phyloP scores from a whole-genome alignment of 129 eudicot species.

The Ambrosia trifida region DNA sequence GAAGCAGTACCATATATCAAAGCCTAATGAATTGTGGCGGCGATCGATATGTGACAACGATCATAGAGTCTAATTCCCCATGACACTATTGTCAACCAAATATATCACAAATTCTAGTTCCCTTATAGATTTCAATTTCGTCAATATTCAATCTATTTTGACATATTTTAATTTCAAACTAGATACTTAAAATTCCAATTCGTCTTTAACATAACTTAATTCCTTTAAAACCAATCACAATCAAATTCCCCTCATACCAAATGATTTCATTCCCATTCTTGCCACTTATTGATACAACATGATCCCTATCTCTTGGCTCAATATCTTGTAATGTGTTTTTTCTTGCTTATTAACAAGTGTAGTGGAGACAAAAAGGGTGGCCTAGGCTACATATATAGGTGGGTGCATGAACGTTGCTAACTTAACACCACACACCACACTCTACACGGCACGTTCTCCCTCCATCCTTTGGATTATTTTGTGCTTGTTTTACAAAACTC shows the following conservation, averaged over 20 bases:
- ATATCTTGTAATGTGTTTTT: background rate
- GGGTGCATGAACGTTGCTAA: background rate
- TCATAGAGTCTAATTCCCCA: no score
- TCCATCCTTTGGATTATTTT: no score
- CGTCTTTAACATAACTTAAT: no score
- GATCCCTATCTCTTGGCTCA: background rate
- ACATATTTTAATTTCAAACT: background rate
- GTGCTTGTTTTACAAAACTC: no score
- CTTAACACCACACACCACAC: background rate
- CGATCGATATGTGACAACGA: background rate
- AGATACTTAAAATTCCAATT: no score
- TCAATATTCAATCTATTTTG: background rate
- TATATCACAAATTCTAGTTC: background rate
- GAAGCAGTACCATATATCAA: no score
- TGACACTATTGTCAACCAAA: no score
- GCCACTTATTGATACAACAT: background rate
- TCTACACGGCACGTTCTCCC: no score
- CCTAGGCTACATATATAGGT: no score
- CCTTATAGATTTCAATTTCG: background rate
- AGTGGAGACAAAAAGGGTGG: constrained; percentile 1
- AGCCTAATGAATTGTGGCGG: background rate
- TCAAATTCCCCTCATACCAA: background rate
- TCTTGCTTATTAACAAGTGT: constrained; percentile 1
- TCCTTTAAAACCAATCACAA: no score
- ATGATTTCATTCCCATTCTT: background rate